A percentile compares a stretch with the other conserved stretches of the same genome.
Conservation (phyloP, 1,139 yeast species). For the Geotrichum macrosporum region DNA sequence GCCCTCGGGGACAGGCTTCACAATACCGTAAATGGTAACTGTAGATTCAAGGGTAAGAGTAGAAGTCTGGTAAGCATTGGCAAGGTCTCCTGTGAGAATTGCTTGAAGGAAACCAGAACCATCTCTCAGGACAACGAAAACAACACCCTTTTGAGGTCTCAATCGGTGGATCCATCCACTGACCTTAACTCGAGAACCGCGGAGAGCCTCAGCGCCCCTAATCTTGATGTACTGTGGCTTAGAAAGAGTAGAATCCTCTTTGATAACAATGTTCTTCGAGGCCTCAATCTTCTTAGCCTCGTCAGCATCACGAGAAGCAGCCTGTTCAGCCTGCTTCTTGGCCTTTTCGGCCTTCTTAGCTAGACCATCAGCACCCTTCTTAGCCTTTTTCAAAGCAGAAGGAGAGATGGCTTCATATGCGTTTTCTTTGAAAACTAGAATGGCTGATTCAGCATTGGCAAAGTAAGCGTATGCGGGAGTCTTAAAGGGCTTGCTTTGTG, state of each 20-base stretch:
- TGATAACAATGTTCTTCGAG: constrained; percentile 62
- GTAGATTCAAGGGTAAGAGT: constrained; percentile 88
- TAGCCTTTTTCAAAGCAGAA: constrained; percentile 91
- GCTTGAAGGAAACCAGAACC: constrained; percentile 90
- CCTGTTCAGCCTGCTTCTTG: constrained; percentile 57
- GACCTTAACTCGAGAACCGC: constrained; percentile 63
- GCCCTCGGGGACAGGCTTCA: constrained; percentile 87
- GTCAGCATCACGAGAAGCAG: constrained; percentile 56
- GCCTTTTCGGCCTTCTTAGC: constrained; percentile 87
- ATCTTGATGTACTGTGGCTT: constrained; percentile 66
- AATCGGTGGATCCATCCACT: constrained; percentile 97
- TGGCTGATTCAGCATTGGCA: constrained; percentile 50
- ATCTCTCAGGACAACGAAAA: constrained; percentile 87
- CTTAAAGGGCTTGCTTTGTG: constrained; percentile 66
- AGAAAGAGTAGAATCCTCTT: constrained; percentile 70
- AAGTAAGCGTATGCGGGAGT: constrained; percentile 80
- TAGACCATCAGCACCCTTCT: constrained; percentile 89
- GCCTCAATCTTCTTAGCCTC: constrained; percentile 72
- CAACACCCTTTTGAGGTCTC: constrained; percentile 87
- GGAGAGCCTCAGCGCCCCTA: constrained; percentile 46
- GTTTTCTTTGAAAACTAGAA: constrained; percentile 60
- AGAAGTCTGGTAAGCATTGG: constrained; percentile 79
- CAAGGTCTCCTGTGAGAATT: constrained; percentile 84
- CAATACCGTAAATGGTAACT: constrained; percentile 69
- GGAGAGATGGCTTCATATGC: constrained; percentile 81